phyloP scores from a whole-genome alignment of 2,329 filamentous ascomycete species.

The Fusarium subglutinans region DNA sequence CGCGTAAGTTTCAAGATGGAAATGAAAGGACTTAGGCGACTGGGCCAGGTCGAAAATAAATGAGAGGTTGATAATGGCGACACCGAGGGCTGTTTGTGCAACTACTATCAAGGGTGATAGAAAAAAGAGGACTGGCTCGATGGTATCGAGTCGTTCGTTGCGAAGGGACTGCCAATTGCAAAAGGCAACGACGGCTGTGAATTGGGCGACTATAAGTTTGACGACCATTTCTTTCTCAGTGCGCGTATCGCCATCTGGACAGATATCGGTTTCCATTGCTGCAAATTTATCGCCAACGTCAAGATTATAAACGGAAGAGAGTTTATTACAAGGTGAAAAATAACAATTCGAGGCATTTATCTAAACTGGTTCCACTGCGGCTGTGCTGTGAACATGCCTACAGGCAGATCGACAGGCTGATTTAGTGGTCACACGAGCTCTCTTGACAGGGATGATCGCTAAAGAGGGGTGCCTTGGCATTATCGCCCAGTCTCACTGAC shows the following conservation, averaged over 20 bases:
- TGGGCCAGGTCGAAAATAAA: not conserved
- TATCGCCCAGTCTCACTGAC: not conserved
- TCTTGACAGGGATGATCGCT: not conserved
- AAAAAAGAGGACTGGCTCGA: slow-evolving; percentile 18
- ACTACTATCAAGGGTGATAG: slow-evolving; percentile 1
- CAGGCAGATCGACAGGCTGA: not conserved
- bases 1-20: not conserved
- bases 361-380: not conserved
- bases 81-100: not conserved
- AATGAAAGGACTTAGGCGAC: not conserved
- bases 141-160: slow-evolving; percentile 7
- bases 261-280: not conserved
- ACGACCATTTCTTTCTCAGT: slow-evolving; percentile 3
- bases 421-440: not conserved
- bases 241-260: not conserved
- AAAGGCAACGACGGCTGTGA: slow-evolving; percentile 6
- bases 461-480: not conserved
- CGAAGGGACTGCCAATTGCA: slow-evolving; percentile 16
- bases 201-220: slow-evolving; percentile 17
- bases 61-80: not conserved
- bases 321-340: no score
- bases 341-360: not conserved
- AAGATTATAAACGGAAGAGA: no score
- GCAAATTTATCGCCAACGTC: fast-evolving
- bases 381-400: not conserved